Conservation (phyloP, 768 basidiomycete species). For the Crepidotus variabilis region DNA sequence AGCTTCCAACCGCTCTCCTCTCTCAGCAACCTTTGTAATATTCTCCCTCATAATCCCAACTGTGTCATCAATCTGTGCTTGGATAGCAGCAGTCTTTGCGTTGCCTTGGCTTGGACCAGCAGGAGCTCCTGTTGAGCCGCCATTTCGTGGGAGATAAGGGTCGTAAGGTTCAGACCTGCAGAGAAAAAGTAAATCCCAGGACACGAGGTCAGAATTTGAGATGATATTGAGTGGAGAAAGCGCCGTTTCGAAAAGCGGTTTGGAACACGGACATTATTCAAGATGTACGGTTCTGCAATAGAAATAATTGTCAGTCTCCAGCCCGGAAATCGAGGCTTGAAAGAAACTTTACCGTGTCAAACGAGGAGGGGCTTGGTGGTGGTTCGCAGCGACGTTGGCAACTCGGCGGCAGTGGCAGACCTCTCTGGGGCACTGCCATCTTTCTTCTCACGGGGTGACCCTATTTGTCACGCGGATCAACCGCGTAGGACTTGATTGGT, state of each 20-base stretch:
- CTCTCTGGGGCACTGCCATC: not conserved
- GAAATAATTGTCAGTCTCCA: not conserved
- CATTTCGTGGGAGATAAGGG: constrained; percentile 91
- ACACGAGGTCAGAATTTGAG: not conserved
- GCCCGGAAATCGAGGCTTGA: not conserved
- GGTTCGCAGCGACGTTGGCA: not conserved
- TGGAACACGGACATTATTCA: constrained; percentile 4
- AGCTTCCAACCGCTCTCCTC: constrained; percentile 91
- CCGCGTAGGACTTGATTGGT: not conserved
- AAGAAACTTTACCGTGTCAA: not conserved
- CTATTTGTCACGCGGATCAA: not conserved
- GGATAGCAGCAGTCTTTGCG: constrained; percentile 90
- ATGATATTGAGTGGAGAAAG: not conserved
- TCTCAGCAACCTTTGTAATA: constrained; percentile 92
- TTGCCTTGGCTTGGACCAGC: constrained; percentile 52
- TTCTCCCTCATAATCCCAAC: constrained; percentile 98
- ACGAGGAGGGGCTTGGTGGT: not conserved
- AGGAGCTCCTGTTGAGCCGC: constrained; percentile 51
- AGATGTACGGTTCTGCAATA: not conserved
- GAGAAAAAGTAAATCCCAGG: not conserved
- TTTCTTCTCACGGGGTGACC: not conserved
- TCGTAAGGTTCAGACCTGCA: constrained; percentile 96
- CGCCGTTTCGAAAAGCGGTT: not conserved
- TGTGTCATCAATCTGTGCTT: constrained; percentile 96
- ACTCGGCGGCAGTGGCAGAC: not conserved